These are phyloP conservation scores for Cryptosporidium parvum DNA, from an alignment of 169 alveolate genomes.

Conservation along the genomic window DNA sequence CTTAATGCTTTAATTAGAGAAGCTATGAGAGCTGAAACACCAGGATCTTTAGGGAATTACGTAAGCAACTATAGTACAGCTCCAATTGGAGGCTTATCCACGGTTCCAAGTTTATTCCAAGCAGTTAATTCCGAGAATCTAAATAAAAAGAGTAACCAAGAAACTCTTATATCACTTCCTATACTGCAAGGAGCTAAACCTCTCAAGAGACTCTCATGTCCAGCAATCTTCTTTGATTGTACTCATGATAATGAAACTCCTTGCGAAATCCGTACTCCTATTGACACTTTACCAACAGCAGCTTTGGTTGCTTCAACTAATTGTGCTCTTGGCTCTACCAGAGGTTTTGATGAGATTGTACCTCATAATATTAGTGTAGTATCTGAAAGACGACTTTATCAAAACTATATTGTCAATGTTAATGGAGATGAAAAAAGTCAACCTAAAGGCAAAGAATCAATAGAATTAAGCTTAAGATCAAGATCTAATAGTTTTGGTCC, in stretches of 20 bases:
- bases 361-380: slow-evolving; percentile 90
- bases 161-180: neutral
- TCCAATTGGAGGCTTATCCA: slow-evolving; percentile 56
- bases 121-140: slow-evolving; percentile 27
- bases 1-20: slow-evolving; percentile 92
- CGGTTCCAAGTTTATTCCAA: slow-evolving; percentile 57
- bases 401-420: slow-evolving; percentile 75
- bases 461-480: slow-evolving; percentile 60
- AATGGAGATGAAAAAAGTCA: slow-evolving; percentile 7
- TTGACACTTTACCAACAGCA: slow-evolving; percentile 86
- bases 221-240: slow-evolving; percentile 89
- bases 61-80: slow-evolving; percentile 71
- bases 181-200: slow-evolving; percentile 73
- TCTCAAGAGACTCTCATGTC: slow-evolving; percentile 80
- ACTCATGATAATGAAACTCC: slow-evolving; percentile 94
- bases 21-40: slow-evolving; percentile 80
- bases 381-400: slow-evolving; percentile 87
- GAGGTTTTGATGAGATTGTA: slow-evolving; percentile 91
- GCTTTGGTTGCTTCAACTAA: slow-evolving; percentile 86
- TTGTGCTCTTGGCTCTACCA: slow-evolving; percentile 90
- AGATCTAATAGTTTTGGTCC: slow-evolving; percentile 71
- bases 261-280: slow-evolving; percentile 80
- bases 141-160: neutral
- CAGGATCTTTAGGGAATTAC: slow-evolving; percentile 51
- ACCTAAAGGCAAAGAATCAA: neutral